Evolutionary conservation across 495 filamentous ascomycete species (phyloP).

Genomic region (Hamigera avellanea): DNA sequence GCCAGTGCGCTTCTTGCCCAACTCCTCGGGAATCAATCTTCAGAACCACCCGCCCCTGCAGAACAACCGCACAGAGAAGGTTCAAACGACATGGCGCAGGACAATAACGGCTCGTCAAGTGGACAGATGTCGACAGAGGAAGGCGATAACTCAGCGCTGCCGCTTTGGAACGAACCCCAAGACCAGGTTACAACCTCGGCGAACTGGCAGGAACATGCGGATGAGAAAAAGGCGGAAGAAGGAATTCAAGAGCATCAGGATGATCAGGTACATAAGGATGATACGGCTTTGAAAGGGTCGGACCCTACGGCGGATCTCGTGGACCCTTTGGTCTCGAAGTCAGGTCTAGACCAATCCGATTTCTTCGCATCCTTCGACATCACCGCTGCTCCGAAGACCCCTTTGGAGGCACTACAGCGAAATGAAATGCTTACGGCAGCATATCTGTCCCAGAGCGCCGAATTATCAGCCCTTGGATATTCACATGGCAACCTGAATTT

Average conservation of each 20-base stretch:
- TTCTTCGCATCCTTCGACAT: constrained; percentile 30
- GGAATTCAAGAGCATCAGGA: constrained; percentile 1
- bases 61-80: constrained; percentile 6
- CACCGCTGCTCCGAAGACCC: constrained; percentile 19
- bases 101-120: not conserved
- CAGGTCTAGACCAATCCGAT: constrained; percentile 23
- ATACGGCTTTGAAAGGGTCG: constrained; percentile 7
- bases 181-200: not conserved
- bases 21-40: constrained; percentile 27
- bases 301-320: constrained; percentile 20
- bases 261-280: constrained; percentile 4
- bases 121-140: not conserved
- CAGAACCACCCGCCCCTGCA: constrained; percentile 3
- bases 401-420: constrained; percentile 29
- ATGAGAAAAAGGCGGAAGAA: not conserved
- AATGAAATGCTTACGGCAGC: constrained; percentile 32
- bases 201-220: not conserved
- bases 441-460: constrained; percentile 27
- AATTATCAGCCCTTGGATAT: constrained; percentile 30
- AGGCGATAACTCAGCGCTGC: not conserved
- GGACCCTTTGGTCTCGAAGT: constrained; percentile 25
- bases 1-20: constrained; percentile 35
- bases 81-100: constrained; percentile 4
- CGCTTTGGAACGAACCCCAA: not conserved
- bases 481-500: constrained; percentile 10